Evolutionary conservation across 441 rosid species (phyloP), one percentile per base, ranked within the genome.

Genomic region (Francoa sonchifolia): DNA sequence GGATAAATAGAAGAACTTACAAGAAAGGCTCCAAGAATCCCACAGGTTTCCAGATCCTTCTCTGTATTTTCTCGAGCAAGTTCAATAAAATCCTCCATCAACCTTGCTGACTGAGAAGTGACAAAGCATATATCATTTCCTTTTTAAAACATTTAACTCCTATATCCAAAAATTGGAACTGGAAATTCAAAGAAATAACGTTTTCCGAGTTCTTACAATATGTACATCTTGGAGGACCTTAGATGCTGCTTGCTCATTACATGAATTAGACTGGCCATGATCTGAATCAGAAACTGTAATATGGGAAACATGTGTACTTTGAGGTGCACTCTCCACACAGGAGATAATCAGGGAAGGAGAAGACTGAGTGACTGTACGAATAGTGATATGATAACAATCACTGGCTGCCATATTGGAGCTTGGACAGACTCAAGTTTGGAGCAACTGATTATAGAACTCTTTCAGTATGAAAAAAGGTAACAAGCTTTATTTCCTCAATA

Each of bases 41-140:
- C 94, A 57, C 96, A 82, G 27, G 94, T 82, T 65, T 86, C 96
- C 34, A 82, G 83, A 68, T 82, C 92, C 35, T 79, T 72, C 51
- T 79, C 72, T 8, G 96, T 79, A 63, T 82, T 87, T 43, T 77
- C 86, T 65, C 68, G 63, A 19, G 92, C 88, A 46, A 87, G 81
- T 58, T 79, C 79, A 47, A 78, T 77, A 57, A 86, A 86, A 65
- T 75, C 79, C 58, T 82, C 94, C 75, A 77, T 59, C 67, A 87
- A 66, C 52, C 48, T 69, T 6, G 65, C 76, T 7, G 94, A 80
- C 86, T 79, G 55, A 33, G 26, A 32, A 21, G 30, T n/a, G 50
- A 6, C 23, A 39, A 43, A 44, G 54, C 42, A 34, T 2, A 28
- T 2, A 50, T 26, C 20, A 18, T 27, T 33, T 38, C 9, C 15